These are phyloP conservation scores for Ciborinia camelliae DNA, from an alignment of 2,329 filamentous ascomycete species.

Conservation along the genomic window DNA sequence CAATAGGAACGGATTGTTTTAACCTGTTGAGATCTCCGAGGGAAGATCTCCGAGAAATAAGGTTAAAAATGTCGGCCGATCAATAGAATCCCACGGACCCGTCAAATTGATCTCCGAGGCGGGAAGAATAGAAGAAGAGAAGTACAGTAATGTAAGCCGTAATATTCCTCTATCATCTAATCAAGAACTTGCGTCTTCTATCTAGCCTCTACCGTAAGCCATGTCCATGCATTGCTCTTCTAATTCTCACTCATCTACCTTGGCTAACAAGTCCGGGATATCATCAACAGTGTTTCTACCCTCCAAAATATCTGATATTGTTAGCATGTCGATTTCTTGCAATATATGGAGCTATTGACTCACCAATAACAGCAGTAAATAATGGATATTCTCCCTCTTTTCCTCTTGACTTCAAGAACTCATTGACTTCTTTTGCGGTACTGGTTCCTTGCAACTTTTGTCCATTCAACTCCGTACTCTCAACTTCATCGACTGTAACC, in stretches of 20 bases:
- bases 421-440: conserved; percentile 88
- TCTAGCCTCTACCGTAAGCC: conserved; percentile 3
- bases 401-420: conserved; percentile 75
- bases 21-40: conserved; percentile 8
- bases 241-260: conserved; percentile 22
- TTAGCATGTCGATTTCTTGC: conserved; percentile 5
- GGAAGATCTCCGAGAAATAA: conserved; percentile 4
- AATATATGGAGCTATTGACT: conserved; percentile 17
- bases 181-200: conserved; percentile 18
- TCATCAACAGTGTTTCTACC: conserved; percentile 73
- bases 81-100: neutral
- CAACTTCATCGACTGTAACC: conserved; percentile 79
- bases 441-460: conserved; percentile 95
- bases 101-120: neutral
- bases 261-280: conserved; percentile 60
- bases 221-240: neutral
- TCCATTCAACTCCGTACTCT: conserved; percentile 85
- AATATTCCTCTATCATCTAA: neutral
- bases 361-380: conserved; percentile 76
- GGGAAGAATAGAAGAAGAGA: neutral
- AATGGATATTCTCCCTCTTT: conserved; percentile 83
- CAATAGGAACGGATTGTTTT: neutral
- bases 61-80: neutral
- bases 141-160: conserved; percentile 2
- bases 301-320: conserved; percentile 60